These are phyloP conservation scores for Cercospora berteroae DNA, from an alignment of 2,329 filamentous ascomycete species.

Conservation along the genomic window DNA sequence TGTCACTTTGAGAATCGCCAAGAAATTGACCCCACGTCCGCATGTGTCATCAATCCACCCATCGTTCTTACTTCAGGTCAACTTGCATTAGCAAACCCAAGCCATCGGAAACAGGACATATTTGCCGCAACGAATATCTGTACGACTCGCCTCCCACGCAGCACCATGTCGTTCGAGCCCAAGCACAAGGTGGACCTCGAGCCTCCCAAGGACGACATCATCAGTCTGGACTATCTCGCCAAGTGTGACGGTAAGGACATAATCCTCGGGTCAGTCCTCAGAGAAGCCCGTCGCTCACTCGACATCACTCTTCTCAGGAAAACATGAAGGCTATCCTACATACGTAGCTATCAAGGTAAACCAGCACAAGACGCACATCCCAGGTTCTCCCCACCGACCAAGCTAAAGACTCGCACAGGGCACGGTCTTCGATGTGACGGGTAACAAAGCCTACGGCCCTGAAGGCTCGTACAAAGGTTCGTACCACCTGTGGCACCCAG, in stretches of 20 bases:
- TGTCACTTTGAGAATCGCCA: neutral
- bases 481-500: neutral
- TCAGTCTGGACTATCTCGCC: conserved; percentile 74
- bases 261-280: neutral
- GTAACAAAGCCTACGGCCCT: conserved; percentile 80
- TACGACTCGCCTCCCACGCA: neutral
- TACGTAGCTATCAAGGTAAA: conserved; percentile 59
- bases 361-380: neutral
- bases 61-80: neutral
- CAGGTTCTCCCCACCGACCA: neutral
- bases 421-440: conserved; percentile 89
- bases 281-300: neutral
- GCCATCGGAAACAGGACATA: conserved; percentile 1
- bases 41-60: neutral
- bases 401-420: conserved; percentile 56
- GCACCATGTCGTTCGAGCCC: conserved; percentile 63
- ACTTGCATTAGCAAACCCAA: conserved; percentile 2
- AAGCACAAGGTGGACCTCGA: conserved; percentile 72
- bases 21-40: neutral
- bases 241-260: conserved; percentile 74
- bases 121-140: neutral
- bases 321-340: conserved; percentile 59
- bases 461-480: conserved; percentile 81
- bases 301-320: conserved; percentile 52
- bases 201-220: conserved; percentile 83